A percentile compares a stretch with the other conserved stretches of the same genome.
These are phyloP conservation scores for Magnolia officinalis DNA, from an alignment of 164 flowering plant species.

Conservation along the genomic window DNA sequence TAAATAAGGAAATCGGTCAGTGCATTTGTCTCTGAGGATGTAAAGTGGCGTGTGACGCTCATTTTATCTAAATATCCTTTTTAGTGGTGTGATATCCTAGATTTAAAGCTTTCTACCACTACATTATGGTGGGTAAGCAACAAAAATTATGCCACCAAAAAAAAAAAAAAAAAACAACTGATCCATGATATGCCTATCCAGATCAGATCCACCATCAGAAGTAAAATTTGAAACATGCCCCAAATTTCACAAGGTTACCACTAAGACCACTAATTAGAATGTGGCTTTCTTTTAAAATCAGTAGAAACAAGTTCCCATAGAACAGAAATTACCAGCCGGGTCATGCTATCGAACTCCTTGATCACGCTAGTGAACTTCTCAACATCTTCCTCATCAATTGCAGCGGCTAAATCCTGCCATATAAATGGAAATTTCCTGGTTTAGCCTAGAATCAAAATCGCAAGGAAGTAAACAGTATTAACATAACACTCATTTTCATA, in stretches of 20 bases:
- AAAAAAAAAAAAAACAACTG: not conserved
- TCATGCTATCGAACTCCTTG: constrained; percentile 94
- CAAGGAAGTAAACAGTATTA: not conserved
- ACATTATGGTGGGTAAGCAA: too few relatives aligned
- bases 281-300: not conserved
- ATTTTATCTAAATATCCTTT: too few relatives aligned
- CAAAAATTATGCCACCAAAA: too few relatives aligned
- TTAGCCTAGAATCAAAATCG: not conserved
- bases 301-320: not conserved
- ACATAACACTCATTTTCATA: not conserved
- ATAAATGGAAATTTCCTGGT: not conserved
- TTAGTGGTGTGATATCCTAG: too few relatives aligned
- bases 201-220: not conserved
- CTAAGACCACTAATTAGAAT: not conserved
- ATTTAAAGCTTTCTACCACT: too few relatives aligned
- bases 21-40: not conserved
- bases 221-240: not conserved
- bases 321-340: constrained; percentile 54
- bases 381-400: constrained; percentile 86
- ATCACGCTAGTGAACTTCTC: constrained; percentile 66
- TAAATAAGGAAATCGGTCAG: not conserved
- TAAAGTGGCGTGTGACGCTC: not conserved
- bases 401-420: constrained; percentile 74
- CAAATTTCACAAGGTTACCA: not conserved
- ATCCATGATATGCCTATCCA: not conserved